phyloP scores from a whole-genome alignment of 75 land plant species.

The Larix kaempferi region DNA sequence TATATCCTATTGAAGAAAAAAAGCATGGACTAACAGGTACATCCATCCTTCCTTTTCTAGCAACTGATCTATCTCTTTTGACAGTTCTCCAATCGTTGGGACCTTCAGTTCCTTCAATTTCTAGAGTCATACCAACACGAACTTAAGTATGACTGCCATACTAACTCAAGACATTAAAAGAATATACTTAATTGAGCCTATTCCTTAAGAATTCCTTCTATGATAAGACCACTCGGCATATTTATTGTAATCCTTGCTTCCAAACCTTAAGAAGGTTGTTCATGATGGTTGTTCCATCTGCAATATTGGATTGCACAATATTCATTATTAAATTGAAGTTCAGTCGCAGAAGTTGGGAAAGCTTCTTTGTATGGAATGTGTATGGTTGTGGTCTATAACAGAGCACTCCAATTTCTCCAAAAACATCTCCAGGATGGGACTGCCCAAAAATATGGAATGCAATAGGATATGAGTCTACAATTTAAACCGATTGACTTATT shows the following conservation, averaged over 20 bases:
- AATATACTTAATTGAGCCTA: too few relatives aligned
- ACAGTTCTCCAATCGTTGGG: conserved; percentile 33
- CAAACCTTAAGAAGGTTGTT: conserved; percentile 64
- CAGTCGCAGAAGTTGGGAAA: conserved; percentile 60
- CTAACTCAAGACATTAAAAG: neutral
- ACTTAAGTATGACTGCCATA: neutral
- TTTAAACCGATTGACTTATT: neutral
- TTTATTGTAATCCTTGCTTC: too few relatives aligned
- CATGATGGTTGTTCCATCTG: conserved; percentile 61
- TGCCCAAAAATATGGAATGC: conserved; percentile 32
- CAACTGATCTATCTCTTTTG: conserved; percentile 46
- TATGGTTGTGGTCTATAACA: conserved; percentile 69
- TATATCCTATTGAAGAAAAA: conserved; percentile 43
- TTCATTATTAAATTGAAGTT: conserved; percentile 44
- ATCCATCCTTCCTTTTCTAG: conserved; percentile 37
- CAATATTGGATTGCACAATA: conserved; percentile 51
- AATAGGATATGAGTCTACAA: neutral
- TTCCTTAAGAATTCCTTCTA: neutral
- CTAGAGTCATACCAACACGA: conserved; percentile 18
- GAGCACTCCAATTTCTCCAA: conserved; percentile 70
- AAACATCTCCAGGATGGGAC: conserved; percentile 43
- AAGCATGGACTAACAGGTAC: conserved; percentile 42
- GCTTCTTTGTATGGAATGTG: conserved; percentile 54
- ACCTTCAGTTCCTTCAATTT: conserved; percentile 36
- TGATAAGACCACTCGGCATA: too few relatives aligned